phyloP scores from a whole-genome alignment of 306 rosid species.

The Sesbania bispinosa region DNA sequence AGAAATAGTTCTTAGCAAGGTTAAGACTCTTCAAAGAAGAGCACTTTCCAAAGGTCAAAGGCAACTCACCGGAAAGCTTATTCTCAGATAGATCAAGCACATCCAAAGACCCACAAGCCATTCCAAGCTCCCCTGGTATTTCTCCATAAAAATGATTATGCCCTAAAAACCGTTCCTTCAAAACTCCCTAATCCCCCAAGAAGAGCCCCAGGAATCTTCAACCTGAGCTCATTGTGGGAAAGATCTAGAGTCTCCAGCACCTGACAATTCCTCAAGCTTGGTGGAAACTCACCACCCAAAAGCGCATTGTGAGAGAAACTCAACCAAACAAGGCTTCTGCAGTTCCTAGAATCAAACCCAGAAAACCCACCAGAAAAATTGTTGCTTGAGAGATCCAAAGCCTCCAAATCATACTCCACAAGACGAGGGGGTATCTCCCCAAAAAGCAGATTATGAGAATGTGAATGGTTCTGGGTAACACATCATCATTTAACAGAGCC shows the following conservation, averaged over 20 bases:
- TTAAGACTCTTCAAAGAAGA: slow-evolving; percentile 45
- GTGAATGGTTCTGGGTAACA: too few relatives aligned
- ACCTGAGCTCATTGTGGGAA: slow-evolving; percentile 42
- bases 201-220: slow-evolving; percentile 44
- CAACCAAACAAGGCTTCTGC: slow-evolving; percentile 43
- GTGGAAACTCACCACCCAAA: slow-evolving; percentile 39
- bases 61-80: slow-evolving; percentile 52
- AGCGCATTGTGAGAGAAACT: slow-evolving; percentile 41
- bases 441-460: slow-evolving; percentile 44
- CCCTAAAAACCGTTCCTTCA: slow-evolving; percentile 45
- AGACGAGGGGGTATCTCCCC: slow-evolving; percentile 43
- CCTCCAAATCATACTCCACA: slow-evolving; percentile 34
- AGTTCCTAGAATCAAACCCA: slow-evolving; percentile 36
- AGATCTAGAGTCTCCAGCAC: slow-evolving; percentile 51
- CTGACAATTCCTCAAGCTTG: slow-evolving; percentile 36
- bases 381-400: slow-evolving; percentile 60
- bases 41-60: slow-evolving; percentile 47
- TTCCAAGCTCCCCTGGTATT: slow-evolving; percentile 49
- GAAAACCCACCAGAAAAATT: slow-evolving; percentile 47
- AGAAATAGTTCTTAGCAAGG: slow-evolving; percentile 51
- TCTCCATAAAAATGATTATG: slow-evolving; percentile 47
- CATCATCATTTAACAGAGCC: too few relatives aligned
- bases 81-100: slow-evolving; percentile 61
- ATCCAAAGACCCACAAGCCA: slow-evolving; percentile 38
- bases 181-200: slow-evolving; percentile 38